Conservation (phyloP, 345 rosid genomes). For the Salix arbutifolia region DNA sequence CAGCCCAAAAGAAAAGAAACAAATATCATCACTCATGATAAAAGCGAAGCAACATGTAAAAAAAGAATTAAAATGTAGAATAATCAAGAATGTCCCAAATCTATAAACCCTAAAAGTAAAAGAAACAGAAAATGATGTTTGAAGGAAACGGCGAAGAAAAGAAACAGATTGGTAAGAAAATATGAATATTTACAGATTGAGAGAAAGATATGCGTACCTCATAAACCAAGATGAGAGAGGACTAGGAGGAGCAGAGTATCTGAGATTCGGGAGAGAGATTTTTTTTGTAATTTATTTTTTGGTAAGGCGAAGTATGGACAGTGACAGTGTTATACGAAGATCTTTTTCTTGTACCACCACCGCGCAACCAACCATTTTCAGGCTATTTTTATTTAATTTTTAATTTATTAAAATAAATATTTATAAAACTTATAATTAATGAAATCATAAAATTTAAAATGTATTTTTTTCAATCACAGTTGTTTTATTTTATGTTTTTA, state of each 20-base stretch:
- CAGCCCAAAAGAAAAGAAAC: neutral
- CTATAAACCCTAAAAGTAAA: neutral
- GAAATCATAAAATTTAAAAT: no score
- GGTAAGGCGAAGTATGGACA: neutral
- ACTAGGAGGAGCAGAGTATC: conserved; percentile 11
- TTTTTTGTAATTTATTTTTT: no score
- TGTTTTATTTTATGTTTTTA: no score
- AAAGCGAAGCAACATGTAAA: neutral
- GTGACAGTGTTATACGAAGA: neutral
- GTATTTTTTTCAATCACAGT: no score
- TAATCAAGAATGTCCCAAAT: neutral
- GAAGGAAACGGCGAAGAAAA: neutral
- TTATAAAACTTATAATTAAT: no score
- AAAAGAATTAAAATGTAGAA: neutral
- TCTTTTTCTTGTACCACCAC: no score
- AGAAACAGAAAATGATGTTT: neutral
- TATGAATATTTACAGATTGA: neutral
- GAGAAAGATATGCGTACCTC: conserved; percentile 8
- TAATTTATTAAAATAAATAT: no score
- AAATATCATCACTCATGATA: neutral
- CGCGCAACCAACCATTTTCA: no score
- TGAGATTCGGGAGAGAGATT: neutral
- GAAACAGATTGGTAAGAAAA: neutral
- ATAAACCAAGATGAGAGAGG: conserved; percentile 28
- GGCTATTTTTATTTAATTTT: no score